These are phyloP conservation scores for Zygosaccharomyces pseudobailii DNA, from an alignment of 1,139 yeast species.

Conservation along the genomic window DNA sequence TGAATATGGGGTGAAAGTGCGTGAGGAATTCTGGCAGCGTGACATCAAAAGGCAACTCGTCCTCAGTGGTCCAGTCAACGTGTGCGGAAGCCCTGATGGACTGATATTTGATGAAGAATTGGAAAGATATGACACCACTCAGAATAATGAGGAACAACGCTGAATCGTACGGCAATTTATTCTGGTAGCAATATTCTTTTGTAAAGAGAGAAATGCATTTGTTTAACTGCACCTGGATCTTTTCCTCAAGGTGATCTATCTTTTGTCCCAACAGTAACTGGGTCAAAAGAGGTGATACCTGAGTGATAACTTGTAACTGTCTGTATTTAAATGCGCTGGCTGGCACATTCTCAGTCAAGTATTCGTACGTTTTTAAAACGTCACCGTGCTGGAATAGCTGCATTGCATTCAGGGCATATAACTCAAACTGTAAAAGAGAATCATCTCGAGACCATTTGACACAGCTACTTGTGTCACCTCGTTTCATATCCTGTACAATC, in stretches of 20 bases:
- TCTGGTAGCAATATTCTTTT: conserved; percentile 59
- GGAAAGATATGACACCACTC: conserved; percentile 70
- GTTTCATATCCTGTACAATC: conserved; percentile 24
- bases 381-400: conserved; percentile 20
- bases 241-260: conserved; percentile 16
- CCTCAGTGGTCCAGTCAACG: conserved; percentile 52
- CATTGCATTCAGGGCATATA: conserved; percentile 24
- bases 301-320: conserved; percentile 10
- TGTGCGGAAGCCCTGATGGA: conserved; percentile 40
- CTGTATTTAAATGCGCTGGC: conserved; percentile 9
- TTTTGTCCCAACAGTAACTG: conserved; percentile 19
- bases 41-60: conserved; percentile 59
- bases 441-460: conserved; percentile 24
- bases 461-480: conserved; percentile 22
- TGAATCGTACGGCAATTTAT: conserved; percentile 64
- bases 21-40: conserved; percentile 47
- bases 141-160: conserved; percentile 62
- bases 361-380: conserved; percentile 19
- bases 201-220: conserved; percentile 45
- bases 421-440: conserved; percentile 23
- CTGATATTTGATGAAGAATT: conserved; percentile 62
- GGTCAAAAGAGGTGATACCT: conserved; percentile 25
- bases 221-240: conserved; percentile 20
- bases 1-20: conserved; percentile 76
- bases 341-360: conserved; percentile 21